Evolutionary conservation across 805 yeast species (phyloP).

Genomic region (Hanseniaspora vineae): DNA sequence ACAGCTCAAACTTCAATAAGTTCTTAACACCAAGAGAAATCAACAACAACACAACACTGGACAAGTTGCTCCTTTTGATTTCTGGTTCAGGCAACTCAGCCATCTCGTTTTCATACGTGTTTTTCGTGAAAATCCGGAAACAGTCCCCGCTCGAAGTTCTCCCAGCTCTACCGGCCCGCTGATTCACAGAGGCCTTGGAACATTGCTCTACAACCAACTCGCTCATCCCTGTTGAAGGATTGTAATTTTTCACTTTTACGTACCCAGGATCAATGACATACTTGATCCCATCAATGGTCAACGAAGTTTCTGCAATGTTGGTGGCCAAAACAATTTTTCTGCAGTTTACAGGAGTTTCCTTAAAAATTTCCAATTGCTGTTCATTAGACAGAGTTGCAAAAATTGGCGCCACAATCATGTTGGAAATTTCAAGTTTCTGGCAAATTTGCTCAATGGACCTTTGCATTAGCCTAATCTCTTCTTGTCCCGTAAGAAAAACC

Average conservation of each 20-base stretch:
- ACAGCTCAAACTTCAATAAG: constrained; percentile 68
- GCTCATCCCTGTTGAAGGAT: constrained; percentile 81
- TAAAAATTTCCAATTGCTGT: constrained; percentile 68
- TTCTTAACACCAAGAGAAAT: constrained; percentile 77
- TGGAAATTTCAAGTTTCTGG: constrained; percentile 40
- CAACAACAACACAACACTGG: constrained; percentile 62
- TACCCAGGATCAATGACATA: constrained; percentile 93
- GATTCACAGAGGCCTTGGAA: constrained; percentile 91
- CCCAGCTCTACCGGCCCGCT: constrained; percentile 96
- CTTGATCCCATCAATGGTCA: constrained; percentile 91
- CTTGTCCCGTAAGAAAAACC: constrained; percentile 91
- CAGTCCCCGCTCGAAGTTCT: constrained; percentile 96
- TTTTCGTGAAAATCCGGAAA: constrained; percentile 73
- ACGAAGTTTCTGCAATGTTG: constrained; percentile 92
- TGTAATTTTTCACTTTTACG: constrained; percentile 82
- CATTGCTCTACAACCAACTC: constrained; percentile 77
- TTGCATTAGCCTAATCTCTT: constrained; percentile 78
- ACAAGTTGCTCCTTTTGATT: constrained; percentile 71
- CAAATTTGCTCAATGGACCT: constrained; percentile 59
- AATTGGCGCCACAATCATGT: constrained; percentile 67
- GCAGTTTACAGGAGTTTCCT: constrained; percentile 66
- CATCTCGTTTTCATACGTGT: constrained; percentile 57
- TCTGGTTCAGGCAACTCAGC: constrained; percentile 80
- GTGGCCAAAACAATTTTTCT: constrained; percentile 90
- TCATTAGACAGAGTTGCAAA: constrained; percentile 88